phyloP scores from a whole-genome alignment of 228 moss, liverwort and hornwort species.

The Sphagnum fallax region DNA sequence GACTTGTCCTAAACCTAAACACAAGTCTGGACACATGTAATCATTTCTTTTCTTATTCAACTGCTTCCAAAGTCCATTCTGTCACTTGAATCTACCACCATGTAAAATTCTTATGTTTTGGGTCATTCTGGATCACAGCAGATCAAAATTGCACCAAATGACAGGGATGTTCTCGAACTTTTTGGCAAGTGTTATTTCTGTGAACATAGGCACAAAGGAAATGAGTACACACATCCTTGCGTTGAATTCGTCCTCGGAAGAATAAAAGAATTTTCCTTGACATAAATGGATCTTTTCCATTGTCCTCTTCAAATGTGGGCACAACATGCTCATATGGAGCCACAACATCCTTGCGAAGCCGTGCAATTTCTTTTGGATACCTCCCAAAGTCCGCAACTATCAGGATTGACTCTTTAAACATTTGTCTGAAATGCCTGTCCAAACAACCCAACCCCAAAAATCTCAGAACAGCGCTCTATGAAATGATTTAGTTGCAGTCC shows the following conservation, averaged over 20 bases:
- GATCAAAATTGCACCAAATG: background rate
- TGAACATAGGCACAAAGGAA: no score
- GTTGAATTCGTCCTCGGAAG: slow-evolving; percentile 73
- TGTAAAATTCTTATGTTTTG: no score
- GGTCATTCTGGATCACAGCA: background rate
- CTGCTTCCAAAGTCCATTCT: no score
- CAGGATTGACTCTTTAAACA: slow-evolving; percentile 45
- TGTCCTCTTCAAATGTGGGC: slow-evolving; percentile 33
- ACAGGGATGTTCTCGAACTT: no score
- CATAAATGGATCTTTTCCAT: slow-evolving; percentile 23
- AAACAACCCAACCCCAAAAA: background rate
- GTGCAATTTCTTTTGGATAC: slow-evolving; percentile 27
- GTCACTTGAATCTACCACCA: no score
- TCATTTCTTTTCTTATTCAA: background rate
- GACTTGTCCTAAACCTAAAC: background rate
- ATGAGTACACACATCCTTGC: slow-evolving; percentile 54
- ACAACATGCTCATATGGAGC: slow-evolving; percentile 84
- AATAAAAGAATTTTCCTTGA: slow-evolving; percentile 45
- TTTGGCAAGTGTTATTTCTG: no score
- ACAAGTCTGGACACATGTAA: background rate
- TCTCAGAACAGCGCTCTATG: background rate
- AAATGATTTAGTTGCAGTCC: background rate
- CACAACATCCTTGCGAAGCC: slow-evolving; percentile 68
- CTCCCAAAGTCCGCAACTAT: slow-evolving; percentile 86
- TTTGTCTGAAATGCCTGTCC: slow-evolving; percentile 43